A percentile compares a stretch with the other conserved stretches of the same genome.
phyloP scores from a whole-genome alignment of 768 basidiomycete species.

The Boletus huronensis region DNA sequence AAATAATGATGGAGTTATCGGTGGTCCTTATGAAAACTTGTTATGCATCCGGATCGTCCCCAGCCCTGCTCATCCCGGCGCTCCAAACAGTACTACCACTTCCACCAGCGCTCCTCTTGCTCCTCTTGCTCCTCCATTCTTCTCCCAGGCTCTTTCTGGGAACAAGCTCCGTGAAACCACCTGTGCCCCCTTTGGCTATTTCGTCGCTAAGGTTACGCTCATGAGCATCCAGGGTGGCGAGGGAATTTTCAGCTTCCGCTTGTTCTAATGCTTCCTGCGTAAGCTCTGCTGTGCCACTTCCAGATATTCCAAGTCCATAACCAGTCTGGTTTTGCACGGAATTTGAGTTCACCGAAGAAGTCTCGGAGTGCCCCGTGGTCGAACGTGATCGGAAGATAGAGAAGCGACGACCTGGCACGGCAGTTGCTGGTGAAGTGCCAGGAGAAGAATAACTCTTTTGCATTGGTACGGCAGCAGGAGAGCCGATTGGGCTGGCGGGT shows the following conservation, averaged over 20 bases:
- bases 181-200: slow-evolving; percentile 65
- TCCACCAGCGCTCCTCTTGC: slow-evolving; percentile 50
- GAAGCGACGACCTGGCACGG: slow-evolving; percentile 48
- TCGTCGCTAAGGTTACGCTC: slow-evolving; percentile 71
- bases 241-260: slow-evolving; percentile 69
- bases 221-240: slow-evolving; percentile 77
- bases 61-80: slow-evolving; percentile 71
- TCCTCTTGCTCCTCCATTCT: slow-evolving; percentile 55
- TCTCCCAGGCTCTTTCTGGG: slow-evolving; percentile 41
- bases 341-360: slow-evolving; percentile 47
- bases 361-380: slow-evolving; percentile 41
- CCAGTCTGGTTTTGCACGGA: slow-evolving; percentile 35
- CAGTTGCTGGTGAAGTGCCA: slow-evolving; percentile 24
- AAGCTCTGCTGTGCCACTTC: slow-evolving; percentile 39
- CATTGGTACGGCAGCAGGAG: slow-evolving; percentile 33
- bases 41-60: slow-evolving; percentile 41
- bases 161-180: slow-evolving; percentile 79
- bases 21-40: not conserved
- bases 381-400: slow-evolving; percentile 67
- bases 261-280: slow-evolving; percentile 77
- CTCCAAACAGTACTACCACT: slow-evolving; percentile 85
- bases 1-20: not conserved
- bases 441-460: slow-evolving; percentile 43
- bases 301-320: slow-evolving; percentile 30
- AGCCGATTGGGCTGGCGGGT: slow-evolving; percentile 24